These are phyloP conservation scores for Prinsepia uniflora DNA, from an alignment of 306 rosid species.

Conservation along the genomic window DNA sequence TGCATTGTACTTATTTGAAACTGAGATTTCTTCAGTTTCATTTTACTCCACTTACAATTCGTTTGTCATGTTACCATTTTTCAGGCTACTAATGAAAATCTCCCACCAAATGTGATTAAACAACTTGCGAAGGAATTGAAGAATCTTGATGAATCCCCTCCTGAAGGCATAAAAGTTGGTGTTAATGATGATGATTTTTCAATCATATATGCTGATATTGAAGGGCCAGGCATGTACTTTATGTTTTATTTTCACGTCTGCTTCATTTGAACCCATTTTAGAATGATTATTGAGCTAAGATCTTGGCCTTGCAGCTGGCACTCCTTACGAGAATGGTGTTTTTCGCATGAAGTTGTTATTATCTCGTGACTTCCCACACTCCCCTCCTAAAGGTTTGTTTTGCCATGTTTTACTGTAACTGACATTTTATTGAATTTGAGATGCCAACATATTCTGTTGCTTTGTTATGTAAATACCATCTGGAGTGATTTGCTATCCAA, in stretches of 20 bases:
- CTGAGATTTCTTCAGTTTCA: neutral
- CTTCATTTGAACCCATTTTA: constrained; percentile 8
- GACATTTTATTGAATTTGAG: neutral
- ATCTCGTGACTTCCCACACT: constrained; percentile 78
- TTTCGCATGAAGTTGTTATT: constrained; percentile 90
- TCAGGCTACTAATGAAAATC: constrained; percentile 97
- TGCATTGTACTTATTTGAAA: neutral
- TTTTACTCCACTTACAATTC: neutral
- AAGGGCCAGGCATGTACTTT: constrained; percentile 81
- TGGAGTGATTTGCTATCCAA: neutral
- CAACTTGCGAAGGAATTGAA: constrained; percentile 98
- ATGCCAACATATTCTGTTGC: neutral
- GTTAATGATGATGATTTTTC: constrained; percentile 91
- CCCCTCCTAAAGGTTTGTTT: constrained; percentile 89
- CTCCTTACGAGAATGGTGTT: constrained; percentile 94
- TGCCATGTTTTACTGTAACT: neutral
- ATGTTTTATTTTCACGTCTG: neutral
- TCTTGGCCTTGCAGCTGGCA: constrained; percentile 67
- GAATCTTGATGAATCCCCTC: constrained; percentile 91
- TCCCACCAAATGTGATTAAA: constrained; percentile 93
- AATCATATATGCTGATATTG: constrained; percentile 81
- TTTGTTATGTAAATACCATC: neutral
- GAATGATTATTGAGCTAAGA: constrained; percentile 18
- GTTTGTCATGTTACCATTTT: constrained; percentile 25
- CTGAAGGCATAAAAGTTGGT: constrained; percentile 91